A percentile compares a stretch with the other conserved stretches of the same genome.
Evolutionary conservation across 2,329 filamentous ascomycete species (phyloP).

Genomic region (Thermomyces lanuginosus): DNA sequence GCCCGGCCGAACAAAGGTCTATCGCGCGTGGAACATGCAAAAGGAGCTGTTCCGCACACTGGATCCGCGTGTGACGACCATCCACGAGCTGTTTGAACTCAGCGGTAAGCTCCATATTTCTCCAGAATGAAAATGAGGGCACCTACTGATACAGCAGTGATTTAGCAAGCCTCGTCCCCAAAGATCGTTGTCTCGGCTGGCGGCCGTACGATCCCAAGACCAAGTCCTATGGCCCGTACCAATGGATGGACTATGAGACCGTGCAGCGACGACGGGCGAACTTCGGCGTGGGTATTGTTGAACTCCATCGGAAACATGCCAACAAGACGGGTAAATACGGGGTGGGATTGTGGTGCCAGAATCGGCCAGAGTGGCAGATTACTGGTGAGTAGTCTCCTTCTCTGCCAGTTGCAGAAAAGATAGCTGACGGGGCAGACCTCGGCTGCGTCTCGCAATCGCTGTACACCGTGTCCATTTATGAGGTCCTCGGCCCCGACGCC

Average conservation of each 20-base stretch:
- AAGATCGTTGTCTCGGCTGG: slow-evolving; percentile 59
- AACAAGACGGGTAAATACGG: slow-evolving; percentile 52
- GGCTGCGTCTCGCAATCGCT: slow-evolving; percentile 74
- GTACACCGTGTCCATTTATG: slow-evolving; percentile 86
- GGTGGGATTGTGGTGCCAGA: slow-evolving; percentile 73
- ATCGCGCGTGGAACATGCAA: slow-evolving; percentile 65
- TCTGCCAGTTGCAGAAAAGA: neutral
- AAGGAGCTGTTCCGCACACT: slow-evolving; percentile 57
- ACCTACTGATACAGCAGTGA: neutral
- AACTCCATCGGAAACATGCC: slow-evolving; percentile 59
- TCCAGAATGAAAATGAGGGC: neutral
- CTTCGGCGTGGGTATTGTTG: slow-evolving; percentile 69
- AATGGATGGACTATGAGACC: slow-evolving; percentile 70
- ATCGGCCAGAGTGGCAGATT: slow-evolving; percentile 79
- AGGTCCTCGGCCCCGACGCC: slow-evolving; percentile 79
- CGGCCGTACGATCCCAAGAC: slow-evolving; percentile 61
- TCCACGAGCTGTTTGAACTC: slow-evolving; percentile 66
- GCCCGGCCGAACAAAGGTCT: slow-evolving; percentile 57
- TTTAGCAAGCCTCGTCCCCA: slow-evolving; percentile 42
- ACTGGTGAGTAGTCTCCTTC: slow-evolving; percentile 49
- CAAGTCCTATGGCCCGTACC: slow-evolving; percentile 59
- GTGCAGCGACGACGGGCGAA: slow-evolving; percentile 66
- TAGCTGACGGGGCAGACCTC: slow-evolving; percentile 43
- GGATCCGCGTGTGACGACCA: slow-evolving; percentile 44
- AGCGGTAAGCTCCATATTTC: slow-evolving; percentile 24